Percentiles rank a stretch among this genome's conserved stretches.
phyloP scores from a whole-genome alignment of 2,329 filamentous ascomycete genomes.

The Cytospora mali region DNA sequence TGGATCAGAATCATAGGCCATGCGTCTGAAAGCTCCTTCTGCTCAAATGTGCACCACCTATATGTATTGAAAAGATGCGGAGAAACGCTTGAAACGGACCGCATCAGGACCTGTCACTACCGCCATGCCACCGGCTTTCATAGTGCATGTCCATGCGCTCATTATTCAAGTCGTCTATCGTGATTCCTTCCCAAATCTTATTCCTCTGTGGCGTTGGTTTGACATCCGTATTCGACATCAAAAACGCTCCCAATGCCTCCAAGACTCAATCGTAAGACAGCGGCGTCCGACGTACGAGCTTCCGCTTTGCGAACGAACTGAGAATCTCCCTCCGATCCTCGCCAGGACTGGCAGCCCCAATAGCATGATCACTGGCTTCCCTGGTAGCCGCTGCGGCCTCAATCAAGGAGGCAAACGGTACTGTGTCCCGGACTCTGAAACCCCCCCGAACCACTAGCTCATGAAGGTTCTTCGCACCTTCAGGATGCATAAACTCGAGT shows the following conservation, averaged over 20 bases:
- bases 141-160: not conserved
- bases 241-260: not conserved
- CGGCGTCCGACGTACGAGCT: not conserved
- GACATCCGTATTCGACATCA: not conserved
- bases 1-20: not conserved
- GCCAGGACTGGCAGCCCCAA: not conserved
- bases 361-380: not conserved
- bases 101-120: not conserved
- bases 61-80: not conserved
- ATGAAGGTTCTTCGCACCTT: not conserved
- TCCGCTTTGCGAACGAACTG: not conserved
- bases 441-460: not conserved
- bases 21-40: not conserved
- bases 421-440: not conserved
- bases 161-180: not conserved
- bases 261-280: constrained; percentile 3
- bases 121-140: not conserved
- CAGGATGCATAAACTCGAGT: not conserved
- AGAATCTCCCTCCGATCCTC: not conserved
- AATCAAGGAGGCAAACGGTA: not conserved
- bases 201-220: not conserved
- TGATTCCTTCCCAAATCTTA: not conserved
- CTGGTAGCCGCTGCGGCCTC: not conserved
- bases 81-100: not conserved
- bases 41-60: too few species aligned